A percentile compares a stretch with the other conserved stretches of the same genome.
These are phyloP conservation scores for Xylariomycetidae sp. DNA, from an alignment of 2,329 filamentous ascomycete genomes.

Conservation along the genomic window DNA sequence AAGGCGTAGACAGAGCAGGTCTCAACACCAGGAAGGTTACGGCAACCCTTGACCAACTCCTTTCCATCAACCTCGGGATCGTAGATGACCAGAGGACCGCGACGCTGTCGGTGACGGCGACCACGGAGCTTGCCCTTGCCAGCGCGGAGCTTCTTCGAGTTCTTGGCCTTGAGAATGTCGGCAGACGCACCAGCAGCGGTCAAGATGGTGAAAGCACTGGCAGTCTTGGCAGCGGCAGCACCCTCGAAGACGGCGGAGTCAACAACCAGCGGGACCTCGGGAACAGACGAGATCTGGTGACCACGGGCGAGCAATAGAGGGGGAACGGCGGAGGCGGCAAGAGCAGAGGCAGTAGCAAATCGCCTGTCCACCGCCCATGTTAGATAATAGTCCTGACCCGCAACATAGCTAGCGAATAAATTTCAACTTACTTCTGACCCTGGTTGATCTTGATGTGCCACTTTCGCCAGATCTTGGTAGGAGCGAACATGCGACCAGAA, in stretches of 20 bases:
- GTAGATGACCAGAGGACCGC: slow-evolving; percentile 96
- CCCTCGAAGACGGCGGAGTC: slow-evolving; percentile 84
- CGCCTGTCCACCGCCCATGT: slow-evolving; percentile 53
- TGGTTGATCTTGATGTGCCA: slow-evolving; percentile 99
- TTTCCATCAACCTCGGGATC: slow-evolving; percentile 93
- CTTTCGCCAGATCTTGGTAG: slow-evolving; percentile 99
- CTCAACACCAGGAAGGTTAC: slow-evolving; percentile 98
- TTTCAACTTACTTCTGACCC: slow-evolving; percentile 76
- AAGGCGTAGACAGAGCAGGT: slow-evolving; percentile 88
- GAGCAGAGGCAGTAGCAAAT: slow-evolving; percentile 94
- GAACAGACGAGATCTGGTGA: slow-evolving; percentile 86
- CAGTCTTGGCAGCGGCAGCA: slow-evolving; percentile 80
- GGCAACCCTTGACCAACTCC: slow-evolving; percentile 89
- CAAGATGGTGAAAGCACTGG: slow-evolving; percentile 79
- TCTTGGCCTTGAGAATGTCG: slow-evolving; percentile 93
- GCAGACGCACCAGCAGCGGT: slow-evolving; percentile 85
- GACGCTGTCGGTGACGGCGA: slow-evolving; percentile 95
- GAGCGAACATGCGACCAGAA: slow-evolving; percentile 99
- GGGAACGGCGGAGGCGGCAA: slow-evolving; percentile 92
- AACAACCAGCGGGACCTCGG: slow-evolving; percentile 95
- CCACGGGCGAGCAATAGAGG: slow-evolving; percentile 95
- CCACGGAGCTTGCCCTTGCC: slow-evolving; percentile 99
- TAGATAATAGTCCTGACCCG: slow-evolving; percentile 9
- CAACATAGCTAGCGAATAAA: background rate
- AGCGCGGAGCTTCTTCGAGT: slow-evolving; percentile 92